Evolutionary conservation across 306 rosid genomes (phyloP).

Genomic region (Corylus heterophylla): DNA sequence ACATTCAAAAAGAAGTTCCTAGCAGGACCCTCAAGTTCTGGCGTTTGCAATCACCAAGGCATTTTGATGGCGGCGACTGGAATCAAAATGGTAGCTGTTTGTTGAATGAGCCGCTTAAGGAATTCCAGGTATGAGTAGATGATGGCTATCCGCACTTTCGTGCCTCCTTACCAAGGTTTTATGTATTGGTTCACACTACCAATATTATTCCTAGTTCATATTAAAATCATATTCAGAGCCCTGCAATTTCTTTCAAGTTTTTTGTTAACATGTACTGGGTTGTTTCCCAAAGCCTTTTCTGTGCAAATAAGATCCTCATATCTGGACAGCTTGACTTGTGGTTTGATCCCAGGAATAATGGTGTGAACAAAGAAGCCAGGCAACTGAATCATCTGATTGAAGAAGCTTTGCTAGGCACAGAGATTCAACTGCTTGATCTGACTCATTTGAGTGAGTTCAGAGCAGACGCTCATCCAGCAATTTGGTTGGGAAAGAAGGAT

Average conservation of each 20-base stretch:
- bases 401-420: constrained; percentile 52
- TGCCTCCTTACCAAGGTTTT: constrained; percentile 7
- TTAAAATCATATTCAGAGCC: neutral
- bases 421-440: constrained; percentile 61
- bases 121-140: constrained; percentile 60
- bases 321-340: constrained; percentile 72
- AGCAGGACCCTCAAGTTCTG: constrained; percentile 66
- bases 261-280: neutral
- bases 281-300: neutral
- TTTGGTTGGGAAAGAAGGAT: constrained; percentile 88
- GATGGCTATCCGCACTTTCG: constrained; percentile 11
- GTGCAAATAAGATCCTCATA: constrained; percentile 37
- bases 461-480: constrained; percentile 89
- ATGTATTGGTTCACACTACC: neutral
- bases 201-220: neutral
- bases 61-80: constrained; percentile 91
- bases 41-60: constrained; percentile 89
- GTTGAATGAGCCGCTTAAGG: constrained; percentile 71
- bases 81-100: constrained; percentile 91
- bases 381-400: constrained; percentile 55
- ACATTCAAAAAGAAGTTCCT: constrained; percentile 65
- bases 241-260: neutral
- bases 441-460: constrained; percentile 78
- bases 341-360: constrained; percentile 88
- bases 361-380: constrained; percentile 85